phyloP scores from a whole-genome alignment of 2,329 filamentous ascomycete genomes.

The Colletotrichum tabaci region DNA sequence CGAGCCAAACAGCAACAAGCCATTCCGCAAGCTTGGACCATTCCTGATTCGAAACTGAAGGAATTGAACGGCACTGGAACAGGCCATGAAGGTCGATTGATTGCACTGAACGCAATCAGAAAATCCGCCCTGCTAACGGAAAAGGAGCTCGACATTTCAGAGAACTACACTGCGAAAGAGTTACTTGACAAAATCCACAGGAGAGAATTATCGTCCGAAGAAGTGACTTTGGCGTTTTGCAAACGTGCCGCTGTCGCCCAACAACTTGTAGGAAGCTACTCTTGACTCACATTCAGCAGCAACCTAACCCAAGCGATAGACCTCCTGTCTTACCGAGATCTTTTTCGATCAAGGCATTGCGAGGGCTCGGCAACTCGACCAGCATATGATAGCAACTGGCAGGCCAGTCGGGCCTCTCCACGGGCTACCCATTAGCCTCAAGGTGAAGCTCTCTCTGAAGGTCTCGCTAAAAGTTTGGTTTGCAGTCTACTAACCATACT shows the following conservation, averaged over 20 bases:
- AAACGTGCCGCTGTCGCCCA: slow-evolving; percentile 49
- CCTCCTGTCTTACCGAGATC: slow-evolving; percentile 62
- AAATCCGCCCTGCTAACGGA: slow-evolving; percentile 41
- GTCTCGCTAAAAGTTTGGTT: too few species aligned
- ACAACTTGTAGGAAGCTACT: slow-evolving; percentile 42
- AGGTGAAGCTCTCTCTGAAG: slow-evolving; percentile 39
- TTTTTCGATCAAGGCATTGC: slow-evolving; percentile 64
- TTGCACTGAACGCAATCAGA: slow-evolving; percentile 27
- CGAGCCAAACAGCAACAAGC: slow-evolving; percentile 24
- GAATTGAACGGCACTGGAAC: slow-evolving; percentile 32
- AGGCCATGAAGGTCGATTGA: slow-evolving; percentile 32
- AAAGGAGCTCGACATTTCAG: slow-evolving; percentile 46
- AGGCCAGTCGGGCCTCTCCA: slow-evolving; percentile 71
- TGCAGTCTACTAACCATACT: slow-evolving; percentile 54
- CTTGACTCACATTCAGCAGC: neutral
- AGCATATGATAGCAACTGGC: slow-evolving; percentile 54
- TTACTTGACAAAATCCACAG: slow-evolving; percentile 42
- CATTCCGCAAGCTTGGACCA: slow-evolving; percentile 40
- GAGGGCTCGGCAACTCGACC: slow-evolving; percentile 62
- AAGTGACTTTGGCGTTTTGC: slow-evolving; percentile 47
- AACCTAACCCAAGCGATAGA: slow-evolving; percentile 26
- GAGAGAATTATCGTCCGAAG: slow-evolving; percentile 44
- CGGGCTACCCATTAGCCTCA: slow-evolving; percentile 66
- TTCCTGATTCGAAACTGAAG: slow-evolving; percentile 22
- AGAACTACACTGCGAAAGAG: slow-evolving; percentile 35